Conservation (phyloP, 768 basidiomycete genomes). For the Psilocybe tampanensis region DNA sequence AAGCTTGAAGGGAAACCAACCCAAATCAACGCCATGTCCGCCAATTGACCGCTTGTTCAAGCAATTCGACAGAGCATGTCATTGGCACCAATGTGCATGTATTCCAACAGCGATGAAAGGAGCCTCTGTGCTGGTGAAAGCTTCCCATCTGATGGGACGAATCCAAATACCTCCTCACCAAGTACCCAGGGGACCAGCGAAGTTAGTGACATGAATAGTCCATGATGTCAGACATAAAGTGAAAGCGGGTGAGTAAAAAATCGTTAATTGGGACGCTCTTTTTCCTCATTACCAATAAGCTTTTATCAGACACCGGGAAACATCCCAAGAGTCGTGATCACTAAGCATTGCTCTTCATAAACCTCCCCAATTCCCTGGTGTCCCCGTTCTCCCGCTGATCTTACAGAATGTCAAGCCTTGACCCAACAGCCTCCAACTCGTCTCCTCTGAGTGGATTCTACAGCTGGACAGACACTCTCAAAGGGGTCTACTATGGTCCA, state of each 20-base stretch:
- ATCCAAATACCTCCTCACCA: too few species aligned
- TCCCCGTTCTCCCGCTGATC: not conserved
- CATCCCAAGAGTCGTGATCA: not conserved
- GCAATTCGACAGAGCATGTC: too few species aligned
- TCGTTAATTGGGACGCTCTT: conserved; percentile 6
- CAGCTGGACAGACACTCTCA: conserved; percentile 67
- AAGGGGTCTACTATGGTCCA: conserved; percentile 73
- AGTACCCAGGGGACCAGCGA: too few species aligned
- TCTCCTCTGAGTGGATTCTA: conserved; percentile 56
- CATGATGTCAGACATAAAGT: not conserved
- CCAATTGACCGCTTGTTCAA: too few species aligned
- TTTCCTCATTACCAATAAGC: not conserved
- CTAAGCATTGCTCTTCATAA: conserved; percentile 4
- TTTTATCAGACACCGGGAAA: not conserved
- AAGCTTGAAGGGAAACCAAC: too few species aligned
- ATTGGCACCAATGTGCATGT: too few species aligned
- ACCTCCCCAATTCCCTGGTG: not conserved
- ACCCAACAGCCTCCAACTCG: conserved; percentile 18
- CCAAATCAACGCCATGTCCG: too few species aligned
- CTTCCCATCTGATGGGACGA: too few species aligned
- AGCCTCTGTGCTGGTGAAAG: too few species aligned
- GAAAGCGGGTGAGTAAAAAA: conserved; percentile 6
- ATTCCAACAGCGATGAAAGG: too few species aligned
- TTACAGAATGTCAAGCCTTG: conserved; percentile 30
- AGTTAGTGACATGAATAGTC: too few species aligned